phyloP scores from a whole-genome alignment of 345 rosid genomes.

The Acer negundo region DNA sequence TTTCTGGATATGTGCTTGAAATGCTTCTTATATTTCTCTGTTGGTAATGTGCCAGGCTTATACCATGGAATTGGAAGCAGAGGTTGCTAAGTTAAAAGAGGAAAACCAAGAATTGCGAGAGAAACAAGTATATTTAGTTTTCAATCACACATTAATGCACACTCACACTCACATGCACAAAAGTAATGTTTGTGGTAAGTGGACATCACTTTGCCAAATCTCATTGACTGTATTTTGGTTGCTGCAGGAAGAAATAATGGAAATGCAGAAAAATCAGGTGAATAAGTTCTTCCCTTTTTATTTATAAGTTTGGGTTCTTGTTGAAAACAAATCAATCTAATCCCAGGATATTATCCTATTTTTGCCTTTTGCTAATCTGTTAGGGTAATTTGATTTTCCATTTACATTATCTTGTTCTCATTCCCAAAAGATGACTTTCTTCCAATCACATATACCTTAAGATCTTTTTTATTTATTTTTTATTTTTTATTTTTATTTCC shows the following conservation, averaged over 20 bases:
- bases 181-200: constrained; percentile 3
- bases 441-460: not conserved
- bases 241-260: constrained; percentile 65
- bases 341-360: not conserved
- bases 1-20: not conserved
- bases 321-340: not conserved
- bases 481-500: not conserved
- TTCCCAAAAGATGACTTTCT: not conserved
- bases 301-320: not conserved
- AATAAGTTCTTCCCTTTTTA: not conserved
- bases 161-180: not conserved
- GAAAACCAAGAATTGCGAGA: constrained; percentile 72
- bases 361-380: not conserved
- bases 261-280: constrained; percentile 91
- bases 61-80: constrained; percentile 93
- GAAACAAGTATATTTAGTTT: constrained; percentile 59
- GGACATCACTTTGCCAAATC: constrained; percentile 13
- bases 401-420: not conserved
- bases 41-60: constrained; percentile 64
- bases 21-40: constrained; percentile 14
- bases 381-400: not conserved
- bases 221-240: constrained; percentile 24
- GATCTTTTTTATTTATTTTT: too few relatives aligned
- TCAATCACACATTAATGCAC: not conserved
- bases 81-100: constrained; percentile 80